Evolutionary conservation across 1,139 yeast species (phyloP), one percentile per base, ranked within the genome.

Genomic region (Scheffersomyces stambukii): DNA sequence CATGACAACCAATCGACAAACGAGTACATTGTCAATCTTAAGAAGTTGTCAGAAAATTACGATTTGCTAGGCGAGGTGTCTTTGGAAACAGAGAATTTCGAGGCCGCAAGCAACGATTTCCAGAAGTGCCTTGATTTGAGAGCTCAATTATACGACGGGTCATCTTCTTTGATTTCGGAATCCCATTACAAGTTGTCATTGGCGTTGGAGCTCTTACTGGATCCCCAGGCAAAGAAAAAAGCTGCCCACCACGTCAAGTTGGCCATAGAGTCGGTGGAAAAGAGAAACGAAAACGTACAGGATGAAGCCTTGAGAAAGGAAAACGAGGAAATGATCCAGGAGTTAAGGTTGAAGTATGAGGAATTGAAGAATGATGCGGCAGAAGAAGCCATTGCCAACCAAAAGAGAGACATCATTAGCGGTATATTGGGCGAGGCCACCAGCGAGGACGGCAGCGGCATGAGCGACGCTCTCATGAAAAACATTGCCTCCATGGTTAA

Each of bases 11-110:
- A 55, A 13, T 54, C 51, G 10, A 35, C 45, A 5, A 57, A 65
- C 36, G 57, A 57, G 23, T 54, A 52, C 31, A 54, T 66, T 6
- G 57, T 52, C 16, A 42, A 64, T 21, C 60, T 67, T 33, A 64
- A 67, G 42, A 80, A 76, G 42, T 62, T 89, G 18, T 77, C 93
- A 0, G 93, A 85, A 35, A 75, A 81, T 1, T 82, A 78, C 48
- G 93, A 83, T 48, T 56, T 89, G 6, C 64, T 88, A 13, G 97
- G 97, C 13, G 97, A 91, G 51, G 83, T 89, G 5, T 81, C 95
- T 0, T 61, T 88, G 23, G 96, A 88, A 49, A 77, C 89, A 2
- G 89, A 88, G 43, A 84, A 85, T 53, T 85, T 85, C 50, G 58
- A 63, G 9, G 95, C 85, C 52, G 84, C 95, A 0, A 75, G 80